phyloP scores from a whole-genome alignment of 306 rosid species.

The Acacia acuminata region DNA sequence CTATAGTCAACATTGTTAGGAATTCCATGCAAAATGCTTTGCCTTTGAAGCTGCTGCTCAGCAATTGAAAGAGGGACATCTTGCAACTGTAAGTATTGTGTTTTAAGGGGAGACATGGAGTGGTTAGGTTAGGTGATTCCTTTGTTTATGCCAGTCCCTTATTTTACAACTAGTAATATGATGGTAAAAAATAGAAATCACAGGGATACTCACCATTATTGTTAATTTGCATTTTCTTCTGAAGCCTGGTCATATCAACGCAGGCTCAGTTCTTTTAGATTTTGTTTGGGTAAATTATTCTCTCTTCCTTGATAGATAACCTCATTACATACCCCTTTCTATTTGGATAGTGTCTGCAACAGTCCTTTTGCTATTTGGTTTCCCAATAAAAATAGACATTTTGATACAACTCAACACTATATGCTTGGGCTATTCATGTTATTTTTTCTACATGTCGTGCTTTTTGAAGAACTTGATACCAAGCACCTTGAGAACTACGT shows the following conservation, averaged over 20 bases:
- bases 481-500: not conserved
- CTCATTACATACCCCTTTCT: not conserved
- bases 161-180: not conserved
- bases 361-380: not conserved
- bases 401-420: not conserved
- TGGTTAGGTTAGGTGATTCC: not conserved
- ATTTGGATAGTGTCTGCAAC: not conserved
- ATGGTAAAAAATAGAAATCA: slow-evolving; percentile 5
- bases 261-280: slow-evolving; percentile 2
- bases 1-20: slow-evolving; percentile 70
- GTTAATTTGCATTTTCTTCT: not conserved
- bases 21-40: slow-evolving; percentile 66
- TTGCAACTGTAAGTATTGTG: slow-evolving; percentile 57
- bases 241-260: not conserved
- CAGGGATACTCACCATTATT: not conserved
- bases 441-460: not conserved
- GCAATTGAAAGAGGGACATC: slow-evolving; percentile 54
- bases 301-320: not conserved
- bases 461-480: not conserved
- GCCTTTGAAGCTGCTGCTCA: slow-evolving; percentile 73
- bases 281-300: not conserved
- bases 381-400: not conserved
- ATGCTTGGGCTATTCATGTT: not conserved
- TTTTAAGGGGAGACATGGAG: slow-evolving; percentile 1
- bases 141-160: not conserved